These are phyloP conservation scores for Saccharomycopsis capsularis DNA, from an alignment of 805 yeast genomes.

Conservation along the genomic window DNA sequence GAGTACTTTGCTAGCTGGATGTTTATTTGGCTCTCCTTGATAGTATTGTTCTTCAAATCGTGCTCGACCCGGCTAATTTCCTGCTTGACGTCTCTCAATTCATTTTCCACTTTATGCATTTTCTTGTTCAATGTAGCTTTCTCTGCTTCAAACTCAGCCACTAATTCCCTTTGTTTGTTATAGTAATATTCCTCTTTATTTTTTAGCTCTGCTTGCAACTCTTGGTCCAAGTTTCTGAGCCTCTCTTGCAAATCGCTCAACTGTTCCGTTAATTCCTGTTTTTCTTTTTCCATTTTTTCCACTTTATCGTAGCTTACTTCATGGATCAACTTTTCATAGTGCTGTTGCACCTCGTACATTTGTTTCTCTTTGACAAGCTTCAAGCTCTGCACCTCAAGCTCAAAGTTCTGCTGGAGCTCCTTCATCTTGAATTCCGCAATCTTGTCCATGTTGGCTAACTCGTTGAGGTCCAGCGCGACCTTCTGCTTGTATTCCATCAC, in stretches of 20 bases:
- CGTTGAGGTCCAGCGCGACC: constrained; percentile 23
- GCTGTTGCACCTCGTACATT: neutral
- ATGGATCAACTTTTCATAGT: neutral
- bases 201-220: neutral
- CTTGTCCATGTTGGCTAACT: constrained; percentile 29
- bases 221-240: constrained; percentile 21
- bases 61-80: constrained; percentile 6
- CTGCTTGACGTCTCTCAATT: neutral
- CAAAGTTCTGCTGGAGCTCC: constrained; percentile 30
- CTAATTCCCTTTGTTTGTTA: neutral
- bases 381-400: constrained; percentile 23
- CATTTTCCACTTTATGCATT: constrained; percentile 27
- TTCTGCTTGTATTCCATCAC: constrained; percentile 25
- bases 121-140: constrained; percentile 27
- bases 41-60: constrained; percentile 23
- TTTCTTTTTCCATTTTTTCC: constrained; percentile 30
- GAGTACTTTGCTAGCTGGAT: constrained; percentile 12
- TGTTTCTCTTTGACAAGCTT: neutral
- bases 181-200: neutral
- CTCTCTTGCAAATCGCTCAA: neutral
- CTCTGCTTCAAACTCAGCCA: constrained; percentile 23
- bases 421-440: constrained; percentile 30
- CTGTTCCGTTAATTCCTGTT: neutral
- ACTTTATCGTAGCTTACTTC: constrained; percentile 23
- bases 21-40: constrained; percentile 15